Evolutionary conservation across 371 early-diverging fungal genomes (phyloP).

Genomic region (Rhizopus arrhizus): DNA sequence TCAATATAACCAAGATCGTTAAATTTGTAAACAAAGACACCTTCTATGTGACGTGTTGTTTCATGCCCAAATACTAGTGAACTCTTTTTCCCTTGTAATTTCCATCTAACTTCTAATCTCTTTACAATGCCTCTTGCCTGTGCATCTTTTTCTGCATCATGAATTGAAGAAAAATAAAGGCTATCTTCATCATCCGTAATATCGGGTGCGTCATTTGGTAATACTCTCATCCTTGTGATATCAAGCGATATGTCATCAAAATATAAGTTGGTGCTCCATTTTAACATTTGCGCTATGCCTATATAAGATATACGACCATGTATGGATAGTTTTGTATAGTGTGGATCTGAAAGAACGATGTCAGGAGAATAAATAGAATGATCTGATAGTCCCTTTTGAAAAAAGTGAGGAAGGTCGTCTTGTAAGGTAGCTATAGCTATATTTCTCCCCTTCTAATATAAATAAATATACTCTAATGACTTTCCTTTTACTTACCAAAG

Average conservation of each 20-base stretch:
- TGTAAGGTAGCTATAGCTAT: constrained; percentile 54
- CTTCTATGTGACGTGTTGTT: constrained; percentile 38
- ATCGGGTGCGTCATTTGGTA: constrained; percentile 28
- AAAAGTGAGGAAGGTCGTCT: constrained; percentile 51
- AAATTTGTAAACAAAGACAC: constrained; percentile 60
- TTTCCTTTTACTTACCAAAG: constrained; percentile 24
- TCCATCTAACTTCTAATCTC: constrained; percentile 56
- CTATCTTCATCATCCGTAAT: constrained; percentile 9
- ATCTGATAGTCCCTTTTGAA: constrained; percentile 43
- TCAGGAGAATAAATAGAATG: constrained; percentile 48
- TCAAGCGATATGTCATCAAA: constrained; percentile 47
- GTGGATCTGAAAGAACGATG: constrained; percentile 57
- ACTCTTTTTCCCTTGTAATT: constrained; percentile 49
- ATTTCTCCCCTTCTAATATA: background rate
- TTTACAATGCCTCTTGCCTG: constrained; percentile 26
- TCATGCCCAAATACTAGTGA: constrained; percentile 27
- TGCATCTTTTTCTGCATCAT: constrained; percentile 19
- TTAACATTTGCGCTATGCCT: constrained; percentile 51
- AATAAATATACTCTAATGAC: too few relatives aligned
- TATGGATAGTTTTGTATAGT: constrained; percentile 54
- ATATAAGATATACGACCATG: constrained; percentile 53
- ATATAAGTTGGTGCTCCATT: constrained; percentile 55
- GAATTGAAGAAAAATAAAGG: constrained; percentile 17
- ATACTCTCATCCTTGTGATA: constrained; percentile 40
- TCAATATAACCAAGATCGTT: constrained; percentile 50